Evolutionary conservation across 345 rosid species (phyloP), one percentile per base, ranked within the genome.

Genomic region (Corymbia maculata): DNA sequence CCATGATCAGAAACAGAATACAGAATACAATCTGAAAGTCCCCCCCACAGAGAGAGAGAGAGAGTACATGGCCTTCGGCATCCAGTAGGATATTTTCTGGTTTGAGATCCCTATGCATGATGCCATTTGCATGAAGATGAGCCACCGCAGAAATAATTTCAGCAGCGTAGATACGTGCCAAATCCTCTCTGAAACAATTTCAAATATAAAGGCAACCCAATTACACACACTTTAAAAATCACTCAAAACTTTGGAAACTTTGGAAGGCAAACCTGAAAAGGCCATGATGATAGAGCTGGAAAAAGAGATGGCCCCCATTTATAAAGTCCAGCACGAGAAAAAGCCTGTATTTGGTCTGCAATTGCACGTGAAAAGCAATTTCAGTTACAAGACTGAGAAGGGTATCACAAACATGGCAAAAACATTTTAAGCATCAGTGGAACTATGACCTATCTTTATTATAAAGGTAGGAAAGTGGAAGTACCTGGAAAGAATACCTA

Each of bases 41-140:
- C 53, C 49, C n/a, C 90, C 13, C 6, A 44, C 53, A 51, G 82
- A 86, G 87, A 79, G 80, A 87, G 84, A 79, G 90, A 87, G 82
- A 51, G 88, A 53, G 86, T 94, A 97, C 98, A 87, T 97, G 99
- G 89, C 99, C 99, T 87, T 97, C 98, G 30, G 89, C 93, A 92
- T 93, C 98, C 94, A 97, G 86, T 50, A 97, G 94, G 89, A 97
- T 94, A 90, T 97, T 97, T 91, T 97, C 99, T 7, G 99, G 99
- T 90, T 97, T 97, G 32, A 97, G 97, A 91, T 97, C 99, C 91
- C 99, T 94, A 90, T 97, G 99, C 99, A 97, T 97, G 87, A 97
- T 94, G 89, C 98, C 99, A 85, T 97, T 96, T 93, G 93, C 94
- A 92, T 97, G 99, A 87, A 97, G 99, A 88, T 97, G 99, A 36